Base-by-base conservation (phyloP, 1,139 yeast species). In the Starmera stellimalicola region DNA sequence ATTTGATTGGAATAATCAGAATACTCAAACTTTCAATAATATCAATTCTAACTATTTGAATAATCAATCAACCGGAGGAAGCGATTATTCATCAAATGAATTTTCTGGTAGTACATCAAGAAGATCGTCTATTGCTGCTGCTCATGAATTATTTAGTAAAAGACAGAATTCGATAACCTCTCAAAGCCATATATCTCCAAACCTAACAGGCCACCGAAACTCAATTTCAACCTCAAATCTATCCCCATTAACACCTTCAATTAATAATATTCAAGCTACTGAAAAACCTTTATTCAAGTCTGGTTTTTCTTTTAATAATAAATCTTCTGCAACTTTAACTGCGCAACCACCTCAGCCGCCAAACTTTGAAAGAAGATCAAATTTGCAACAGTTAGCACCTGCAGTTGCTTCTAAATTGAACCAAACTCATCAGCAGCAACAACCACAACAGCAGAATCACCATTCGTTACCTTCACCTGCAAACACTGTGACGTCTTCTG, bases 111-210 rank as follows among this genome's bases (percentile, higher is more conserved):
- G 31, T 10, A 41, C 33, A 12, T 47, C 52, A 12, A 38, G 53
- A 34, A 41, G 50, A 32, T 45, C 51, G 3, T 49, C 53, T 2
- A 23, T 48, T 22, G 52, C 53, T 2, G 22, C 47, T 22, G 52
- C 44, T 2, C 48, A 35, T 25, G 53, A 49, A 12, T 29, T 45
- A 11, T 46, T 44, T n/a, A 33, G 34, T 31, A 35, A 44, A 31
- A 41, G 50, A 33, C 48, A 40, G 8, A 42, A 38, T 25, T 43
- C 48, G 3, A 20, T 15, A 11, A 35, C 40, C 20, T 39, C 50
- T 1, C 41, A 47, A 6, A 29, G 39, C n/a, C 45, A 42, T 26
- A 26, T 43, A 14, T 46, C 51, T 1, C 50, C 51, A 27, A 45
- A 29, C 23, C 37, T 47, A 24, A 31, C 37, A 6, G 30, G 46